Base-by-base conservation (phyloP, 2,329 filamentous ascomycete species). In the Pseudogymnoascus sp. region DNA sequence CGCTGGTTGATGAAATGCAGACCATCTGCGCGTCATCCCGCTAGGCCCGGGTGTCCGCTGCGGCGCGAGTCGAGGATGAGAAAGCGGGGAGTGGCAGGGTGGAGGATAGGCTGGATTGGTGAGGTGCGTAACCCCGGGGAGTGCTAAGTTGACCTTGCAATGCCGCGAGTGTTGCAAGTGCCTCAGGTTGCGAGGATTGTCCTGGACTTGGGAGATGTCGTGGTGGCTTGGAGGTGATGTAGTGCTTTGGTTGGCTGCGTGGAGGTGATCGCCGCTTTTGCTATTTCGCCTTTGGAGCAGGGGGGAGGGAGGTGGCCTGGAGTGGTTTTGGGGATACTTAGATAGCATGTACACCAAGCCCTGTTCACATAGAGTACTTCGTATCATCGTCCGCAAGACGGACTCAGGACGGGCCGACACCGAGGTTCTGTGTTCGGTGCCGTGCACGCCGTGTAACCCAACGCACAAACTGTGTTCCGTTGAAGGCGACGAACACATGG, bases 41-140 rank as follows among this genome's bases (percentile, higher is more conserved):
- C 48, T 55, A 33, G 48, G 48, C 29, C 48, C 48, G 48, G 48
- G 27, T 55, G 48, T 55, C 48, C n/a, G 29, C 48, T 55, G 29
- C 48, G 48, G 48, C 29, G 48, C 48, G 29, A 55, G 48, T 55
- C n/a, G 29, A 55, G 48, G 29, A 55, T 55, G 48, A 55, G 48
- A 27, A 29, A 55, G 18, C 18, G 18, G 40, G 21, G 18, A 8
- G 7, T 9, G 18, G 6, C 40, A 45, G 21, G 40, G 40, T 18
- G 18, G 18, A 18, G 18, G 18, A 18, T 18, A 45, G 42, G 21
- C 42, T 10, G 45, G 45, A 55, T 55, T 55, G 45, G 45, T 55
- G 45, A 55, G 45, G n/a, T 12, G 18, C 18, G 18, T 33, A 33
- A 27, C 45, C 45, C 27, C 31, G 45, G 33, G 27, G 45, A 55